Evolutionary conservation across 768 basidiomycete genomes (phyloP), one percentile per base, ranked within the genome.

Genomic region (Mycena vulgaris): DNA sequence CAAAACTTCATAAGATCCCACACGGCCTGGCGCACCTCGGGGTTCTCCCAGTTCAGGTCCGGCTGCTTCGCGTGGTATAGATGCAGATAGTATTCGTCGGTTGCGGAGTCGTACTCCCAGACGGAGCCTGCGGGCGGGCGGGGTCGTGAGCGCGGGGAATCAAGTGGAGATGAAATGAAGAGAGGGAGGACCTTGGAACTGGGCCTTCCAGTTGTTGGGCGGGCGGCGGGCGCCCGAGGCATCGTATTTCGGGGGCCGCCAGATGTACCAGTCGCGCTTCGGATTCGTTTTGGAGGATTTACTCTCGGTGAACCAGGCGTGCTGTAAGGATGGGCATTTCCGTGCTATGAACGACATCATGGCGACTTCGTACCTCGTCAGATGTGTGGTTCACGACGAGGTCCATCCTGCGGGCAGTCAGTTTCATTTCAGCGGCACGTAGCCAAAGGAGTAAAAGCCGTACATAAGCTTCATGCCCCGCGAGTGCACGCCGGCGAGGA

Each of bases 11-110:
- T 91, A 52, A 90, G 75, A 37, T 90, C 88, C 80, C 84, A 90
- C 1, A 92, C 84, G 10, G 89, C 87, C 64, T 85, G 81, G 9
- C 89, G 83, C 2, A 92, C 88, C 9, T 85, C 84, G 0, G 86
- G 84, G 71, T 93, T 91, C 58, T 93, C 91, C 92, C 92, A 94
- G 76, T 95, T 93, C 19, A 94, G 78, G 75, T 94, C 93, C 0
- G 92, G 93, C 80, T 93, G 92, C 74, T 92, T 87, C 11, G 83
- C 75, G 61, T 87, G 80, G 79, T 89, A 94, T 1, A 93, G 74
- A 78, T 93, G 92, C 63, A 93, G 87, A 76, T 93, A 93, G 71
- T 92, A 94, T 79, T 94, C 91, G 23, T 88, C 80, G 5, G 90
- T 91, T 14, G 73, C 73, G 68, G 87, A 86, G 79, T 93, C 90